These are phyloP conservation scores for Talaromyces piceae DNA, from an alignment of 2,329 filamentous ascomycete species.

Conservation along the genomic window DNA sequence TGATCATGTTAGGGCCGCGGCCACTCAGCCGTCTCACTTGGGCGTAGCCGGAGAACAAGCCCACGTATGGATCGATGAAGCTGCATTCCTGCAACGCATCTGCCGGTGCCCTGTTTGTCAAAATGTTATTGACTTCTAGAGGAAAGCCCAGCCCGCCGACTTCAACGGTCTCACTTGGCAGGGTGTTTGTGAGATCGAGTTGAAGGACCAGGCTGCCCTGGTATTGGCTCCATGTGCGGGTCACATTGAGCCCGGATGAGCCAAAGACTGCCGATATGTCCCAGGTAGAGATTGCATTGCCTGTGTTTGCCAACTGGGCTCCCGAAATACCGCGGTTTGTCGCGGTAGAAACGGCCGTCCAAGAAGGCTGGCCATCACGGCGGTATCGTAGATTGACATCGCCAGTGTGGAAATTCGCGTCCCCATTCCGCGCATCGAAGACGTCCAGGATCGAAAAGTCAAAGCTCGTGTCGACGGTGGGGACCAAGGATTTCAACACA, in stretches of 20 bases:
- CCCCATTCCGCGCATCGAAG: constrained; percentile 40
- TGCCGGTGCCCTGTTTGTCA: constrained; percentile 43
- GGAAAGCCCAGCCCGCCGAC: constrained; percentile 54
- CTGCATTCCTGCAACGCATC: constrained; percentile 48
- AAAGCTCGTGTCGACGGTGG: constrained; percentile 35
- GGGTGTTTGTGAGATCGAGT: constrained; percentile 46
- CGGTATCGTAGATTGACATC: constrained; percentile 53
- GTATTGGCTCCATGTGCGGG: constrained; percentile 44
- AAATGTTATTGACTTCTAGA: constrained; percentile 57
- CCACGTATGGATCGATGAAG: constrained; percentile 54
- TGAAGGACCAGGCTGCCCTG: constrained; percentile 45
- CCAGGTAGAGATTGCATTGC: constrained; percentile 20
- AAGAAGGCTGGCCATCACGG: constrained; percentile 27
- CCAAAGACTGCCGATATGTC: constrained; percentile 32
- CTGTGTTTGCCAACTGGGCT: constrained; percentile 24
- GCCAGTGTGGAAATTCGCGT: constrained; percentile 53
- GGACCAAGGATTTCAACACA: constrained; percentile 40
- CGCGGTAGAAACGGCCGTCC: constrained; percentile 45
- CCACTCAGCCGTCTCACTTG: constrained; percentile 48
- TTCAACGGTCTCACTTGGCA: constrained; percentile 36
- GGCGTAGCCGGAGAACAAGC: constrained; percentile 51
- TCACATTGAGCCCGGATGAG: constrained; percentile 41
- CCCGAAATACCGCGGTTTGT: constrained; percentile 31
- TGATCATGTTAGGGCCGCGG: constrained; percentile 46
- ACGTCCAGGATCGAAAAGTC: constrained; percentile 51